Percentiles rank a stretch among this genome's conserved stretches.
Evolutionary conservation across 495 filamentous ascomycete genomes (phyloP).

Genomic region (Amphirosellinia nigrospora): DNA sequence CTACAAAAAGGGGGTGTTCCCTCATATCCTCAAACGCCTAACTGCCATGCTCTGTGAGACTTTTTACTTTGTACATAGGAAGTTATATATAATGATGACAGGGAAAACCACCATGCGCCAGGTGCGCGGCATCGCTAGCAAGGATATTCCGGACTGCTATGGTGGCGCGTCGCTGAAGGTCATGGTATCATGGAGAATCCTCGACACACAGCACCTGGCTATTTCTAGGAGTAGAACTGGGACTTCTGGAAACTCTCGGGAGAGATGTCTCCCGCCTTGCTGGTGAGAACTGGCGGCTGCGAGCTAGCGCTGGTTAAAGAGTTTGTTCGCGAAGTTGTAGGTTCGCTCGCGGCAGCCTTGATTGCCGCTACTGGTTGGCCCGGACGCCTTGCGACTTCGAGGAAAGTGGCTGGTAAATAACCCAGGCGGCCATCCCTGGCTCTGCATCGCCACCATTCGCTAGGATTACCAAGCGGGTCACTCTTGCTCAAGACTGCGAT

Average conservation of each 20-base stretch:
- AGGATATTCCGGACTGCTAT: not conserved
- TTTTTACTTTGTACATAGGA: slow-evolving; percentile 26
- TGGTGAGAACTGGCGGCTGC: slow-evolving; percentile 61
- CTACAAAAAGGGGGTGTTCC: slow-evolving; percentile 3
- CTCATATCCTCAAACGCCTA: slow-evolving; percentile 24
- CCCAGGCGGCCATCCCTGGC: slow-evolving; percentile 90
- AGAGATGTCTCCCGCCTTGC: slow-evolving; percentile 71
- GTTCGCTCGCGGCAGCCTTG: slow-evolving; percentile 64
- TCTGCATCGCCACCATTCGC: slow-evolving; percentile 96
- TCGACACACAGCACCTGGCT: not conserved
- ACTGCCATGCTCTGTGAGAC: slow-evolving; percentile 20
- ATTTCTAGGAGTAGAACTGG: slow-evolving; percentile 73
- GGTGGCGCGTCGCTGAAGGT: not conserved
- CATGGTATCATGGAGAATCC: not conserved
- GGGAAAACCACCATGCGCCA: not conserved
- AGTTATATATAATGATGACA: slow-evolving; percentile 24
- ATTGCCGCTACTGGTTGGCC: slow-evolving; percentile 52
- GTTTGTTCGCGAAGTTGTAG: slow-evolving; percentile 50
- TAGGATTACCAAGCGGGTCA: slow-evolving; percentile 88
- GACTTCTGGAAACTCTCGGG: slow-evolving; percentile 91
- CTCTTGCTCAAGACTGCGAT: slow-evolving; percentile 93
- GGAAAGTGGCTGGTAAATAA: slow-evolving; percentile 87
- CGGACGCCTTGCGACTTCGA: slow-evolving; percentile 77
- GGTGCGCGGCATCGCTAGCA: slow-evolving; percentile 1
- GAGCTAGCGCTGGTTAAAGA: slow-evolving; percentile 50